Evolutionary conservation across 352 stramenopile species (phyloP).

Genomic region (Phytophthora gonapodyides): DNA sequence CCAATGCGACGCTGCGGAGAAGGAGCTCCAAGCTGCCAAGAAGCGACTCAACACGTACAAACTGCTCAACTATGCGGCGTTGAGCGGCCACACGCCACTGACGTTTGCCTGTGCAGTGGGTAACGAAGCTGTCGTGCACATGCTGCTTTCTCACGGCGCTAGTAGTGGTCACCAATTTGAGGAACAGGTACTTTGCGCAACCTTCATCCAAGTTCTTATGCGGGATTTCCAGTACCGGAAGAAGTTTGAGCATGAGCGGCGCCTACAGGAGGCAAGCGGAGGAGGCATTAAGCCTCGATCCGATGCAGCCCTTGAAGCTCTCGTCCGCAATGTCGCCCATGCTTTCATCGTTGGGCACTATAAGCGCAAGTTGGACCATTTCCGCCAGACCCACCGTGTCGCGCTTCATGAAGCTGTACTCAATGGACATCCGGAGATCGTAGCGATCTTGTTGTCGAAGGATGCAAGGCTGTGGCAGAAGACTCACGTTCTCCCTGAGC

Average conservation of each 20-base stretch:
- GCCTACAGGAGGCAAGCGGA: slow-evolving; percentile 6
- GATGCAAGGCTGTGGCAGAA: slow-evolving; percentile 62
- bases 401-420: slow-evolving; percentile 72
- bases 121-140: slow-evolving; percentile 78
- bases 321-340: slow-evolving; percentile 66
- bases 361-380: slow-evolving; percentile 45
- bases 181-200: slow-evolving; percentile 59
- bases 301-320: slow-evolving; percentile 49
- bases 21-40: slow-evolving; percentile 46
- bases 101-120: slow-evolving; percentile 69
- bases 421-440: slow-evolving; percentile 66
- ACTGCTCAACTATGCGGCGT: slow-evolving; percentile 52
- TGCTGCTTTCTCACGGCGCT: slow-evolving; percentile 66
- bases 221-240: slow-evolving; percentile 52
- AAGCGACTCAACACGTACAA: slow-evolving; percentile 57
- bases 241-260: slow-evolving; percentile 24
- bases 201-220: slow-evolving; percentile 67
- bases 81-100: slow-evolving; percentile 76
- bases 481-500: slow-evolving; percentile 61
- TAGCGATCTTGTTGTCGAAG: slow-evolving; percentile 52
- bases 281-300: slow-evolving; percentile 33
- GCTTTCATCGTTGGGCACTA: slow-evolving; percentile 66
- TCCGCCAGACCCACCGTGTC: slow-evolving; percentile 68
- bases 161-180: slow-evolving; percentile 47
- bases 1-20: slow-evolving; percentile 34